These are phyloP conservation scores for Priceomyces castillae DNA, from an alignment of 805 yeast species.

Conservation along the genomic window DNA sequence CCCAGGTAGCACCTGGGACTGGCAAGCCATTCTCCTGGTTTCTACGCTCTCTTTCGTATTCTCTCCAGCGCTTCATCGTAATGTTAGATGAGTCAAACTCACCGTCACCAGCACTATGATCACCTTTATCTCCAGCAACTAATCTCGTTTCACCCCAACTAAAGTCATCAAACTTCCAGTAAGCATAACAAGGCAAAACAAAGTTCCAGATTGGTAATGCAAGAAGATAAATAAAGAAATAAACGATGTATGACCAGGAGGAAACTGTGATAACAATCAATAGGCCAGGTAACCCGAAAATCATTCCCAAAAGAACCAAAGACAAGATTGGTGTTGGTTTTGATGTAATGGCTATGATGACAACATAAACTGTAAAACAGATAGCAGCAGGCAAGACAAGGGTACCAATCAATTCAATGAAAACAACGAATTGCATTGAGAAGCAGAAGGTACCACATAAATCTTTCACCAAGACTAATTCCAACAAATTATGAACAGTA, in stretches of 20 bases:
- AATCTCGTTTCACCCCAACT: constrained; percentile 95
- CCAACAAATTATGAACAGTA: constrained; percentile 89
- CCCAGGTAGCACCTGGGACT: constrained; percentile 45
- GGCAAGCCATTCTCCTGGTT: constrained; percentile 26
- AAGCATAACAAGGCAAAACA: constrained; percentile 80
- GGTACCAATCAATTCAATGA: constrained; percentile 82
- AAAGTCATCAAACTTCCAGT: constrained; percentile 94
- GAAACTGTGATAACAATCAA: constrained; percentile 80
- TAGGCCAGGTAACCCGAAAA: constrained; percentile 83
- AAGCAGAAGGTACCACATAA: constrained; percentile 93
- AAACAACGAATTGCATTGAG: constrained; percentile 90
- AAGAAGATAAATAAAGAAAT: constrained; percentile 73
- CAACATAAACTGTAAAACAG: constrained; percentile 75
- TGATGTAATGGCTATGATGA: constrained; percentile 65
- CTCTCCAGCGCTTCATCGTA: constrained; percentile 92
- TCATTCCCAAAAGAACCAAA: constrained; percentile 68
- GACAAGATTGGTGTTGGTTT: constrained; percentile 77
- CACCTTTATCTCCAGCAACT: constrained; percentile 63
- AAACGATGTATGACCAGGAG: constrained; percentile 63
- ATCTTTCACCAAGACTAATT: constrained; percentile 77
- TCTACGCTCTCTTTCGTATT: constrained; percentile 73
- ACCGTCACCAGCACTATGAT: constrained; percentile 70
- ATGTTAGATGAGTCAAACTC: constrained; percentile 89
- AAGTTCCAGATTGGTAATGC: constrained; percentile 96
- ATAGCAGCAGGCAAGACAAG: constrained; percentile 87